Evolutionary conservation across 495 filamentous ascomycete species (phyloP).

Genomic region (Penicillium argentinense): DNA sequence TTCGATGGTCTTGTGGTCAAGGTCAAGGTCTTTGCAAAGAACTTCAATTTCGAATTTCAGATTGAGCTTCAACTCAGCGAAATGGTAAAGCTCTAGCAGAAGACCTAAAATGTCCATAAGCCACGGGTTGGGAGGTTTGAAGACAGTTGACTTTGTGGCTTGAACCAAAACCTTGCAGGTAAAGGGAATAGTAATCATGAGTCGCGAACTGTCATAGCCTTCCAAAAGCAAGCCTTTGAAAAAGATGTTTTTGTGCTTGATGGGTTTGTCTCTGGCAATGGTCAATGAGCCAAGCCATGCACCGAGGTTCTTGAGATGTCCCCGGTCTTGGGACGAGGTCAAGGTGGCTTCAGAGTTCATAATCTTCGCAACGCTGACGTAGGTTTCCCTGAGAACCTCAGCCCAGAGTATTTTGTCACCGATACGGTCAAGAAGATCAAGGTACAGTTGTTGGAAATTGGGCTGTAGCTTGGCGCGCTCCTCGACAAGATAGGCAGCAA

Average conservation of each 20-base stretch:
- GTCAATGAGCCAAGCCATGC: slow-evolving; percentile 93
- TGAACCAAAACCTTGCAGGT: slow-evolving; percentile 91
- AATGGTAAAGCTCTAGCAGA: slow-evolving; percentile 87
- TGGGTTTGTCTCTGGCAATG: slow-evolving; percentile 89
- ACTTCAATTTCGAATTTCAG: slow-evolving; percentile 98
- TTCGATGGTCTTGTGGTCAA: slow-evolving; percentile 84
- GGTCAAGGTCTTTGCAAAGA: slow-evolving; percentile 83
- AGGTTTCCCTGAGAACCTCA: slow-evolving; percentile 92
- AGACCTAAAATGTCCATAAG: slow-evolving; percentile 88
- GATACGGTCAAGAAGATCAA: slow-evolving; percentile 84
- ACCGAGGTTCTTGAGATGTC: slow-evolving; percentile 87
- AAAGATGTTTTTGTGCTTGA: slow-evolving; percentile 94
- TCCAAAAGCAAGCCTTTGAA: slow-evolving; percentile 95
- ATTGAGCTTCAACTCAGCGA: slow-evolving; percentile 90
- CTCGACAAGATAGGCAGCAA: slow-evolving; percentile 92
- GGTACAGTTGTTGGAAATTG: slow-evolving; percentile 90
- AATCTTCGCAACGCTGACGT: slow-evolving; percentile 76
- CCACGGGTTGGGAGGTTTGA: slow-evolving; percentile 96
- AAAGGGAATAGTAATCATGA: slow-evolving; percentile 91
- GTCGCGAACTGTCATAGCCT: slow-evolving; percentile 83
- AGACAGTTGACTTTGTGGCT: slow-evolving; percentile 80
- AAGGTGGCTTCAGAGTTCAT: slow-evolving; percentile 86
- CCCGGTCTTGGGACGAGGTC: slow-evolving; percentile 74
- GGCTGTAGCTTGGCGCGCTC: slow-evolving; percentile 95
- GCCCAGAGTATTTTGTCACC: slow-evolving; percentile 74